These are phyloP conservation scores for Isatis tinctoria DNA, from an alignment of 345 rosid species.

Conservation along the genomic window DNA sequence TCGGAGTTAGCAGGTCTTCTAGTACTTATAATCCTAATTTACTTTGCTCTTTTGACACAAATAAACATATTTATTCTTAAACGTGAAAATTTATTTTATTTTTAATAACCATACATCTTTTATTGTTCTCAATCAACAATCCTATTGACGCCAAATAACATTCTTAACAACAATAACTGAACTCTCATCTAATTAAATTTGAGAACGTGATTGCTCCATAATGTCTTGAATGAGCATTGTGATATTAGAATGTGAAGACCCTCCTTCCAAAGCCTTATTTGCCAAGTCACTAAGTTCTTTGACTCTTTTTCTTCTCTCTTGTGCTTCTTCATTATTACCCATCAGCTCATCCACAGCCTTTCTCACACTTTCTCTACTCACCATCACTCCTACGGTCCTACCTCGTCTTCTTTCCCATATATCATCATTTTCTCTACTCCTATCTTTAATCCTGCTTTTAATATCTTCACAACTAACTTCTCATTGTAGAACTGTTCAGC, in stretches of 20 bases:
- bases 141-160: not conserved
- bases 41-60: not conserved
- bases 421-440: conserved; percentile 2
- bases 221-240: conserved; percentile 29
- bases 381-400: conserved; percentile 24
- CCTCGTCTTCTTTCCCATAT: conserved; percentile 24
- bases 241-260: conserved; percentile 34
- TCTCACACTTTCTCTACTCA: conserved; percentile 24
- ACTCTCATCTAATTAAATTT: not conserved
- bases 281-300: conserved; percentile 31
- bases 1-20: too few relatives aligned
- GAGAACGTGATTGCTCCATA: conserved; percentile 8
- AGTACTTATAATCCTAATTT: not conserved
- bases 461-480: conserved; percentile 24
- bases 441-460: conserved; percentile 37
- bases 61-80: too few relatives aligned
- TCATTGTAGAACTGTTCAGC: conserved; percentile 32
- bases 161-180: not conserved
- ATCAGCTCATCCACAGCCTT: conserved; percentile 33
- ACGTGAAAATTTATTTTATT: too few relatives aligned
- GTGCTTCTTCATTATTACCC: conserved; percentile 29
- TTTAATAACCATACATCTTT: too few relatives aligned
- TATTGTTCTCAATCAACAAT: too few relatives aligned
- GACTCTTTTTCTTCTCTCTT: conserved; percentile 33
- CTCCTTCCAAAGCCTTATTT: conserved; percentile 35